A percentile compares a stretch with the other conserved stretches of the same genome.
Conservation (phyloP, 2,329 filamentous ascomycete genomes). For the Alternaria brassicicola region DNA sequence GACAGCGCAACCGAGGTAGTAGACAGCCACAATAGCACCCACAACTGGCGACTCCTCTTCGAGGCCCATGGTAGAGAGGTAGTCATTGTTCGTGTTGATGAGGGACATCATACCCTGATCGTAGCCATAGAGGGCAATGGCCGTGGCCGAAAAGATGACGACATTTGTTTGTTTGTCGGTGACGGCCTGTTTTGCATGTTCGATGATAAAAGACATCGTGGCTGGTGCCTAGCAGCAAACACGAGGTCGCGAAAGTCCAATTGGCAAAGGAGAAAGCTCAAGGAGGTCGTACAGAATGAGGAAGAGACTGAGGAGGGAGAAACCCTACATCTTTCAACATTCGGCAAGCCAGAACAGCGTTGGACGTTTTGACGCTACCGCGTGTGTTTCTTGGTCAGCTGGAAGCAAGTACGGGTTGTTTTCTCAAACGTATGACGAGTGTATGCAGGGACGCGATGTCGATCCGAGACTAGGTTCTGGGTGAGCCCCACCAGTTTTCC, state of each 20-base stretch:
- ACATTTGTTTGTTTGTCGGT: slow-evolving; percentile 55
- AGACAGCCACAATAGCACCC: slow-evolving; percentile 65
- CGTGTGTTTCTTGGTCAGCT: slow-evolving; percentile 21
- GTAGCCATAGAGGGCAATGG: slow-evolving; percentile 62
- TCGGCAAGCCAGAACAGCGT: neutral
- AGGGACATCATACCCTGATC: slow-evolving; percentile 58
- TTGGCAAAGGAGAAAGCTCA: neutral
- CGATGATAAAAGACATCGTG: slow-evolving; percentile 10
- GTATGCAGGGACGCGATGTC: slow-evolving; percentile 21
- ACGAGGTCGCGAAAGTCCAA: neutral
- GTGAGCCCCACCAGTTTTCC: slow-evolving; percentile 14
- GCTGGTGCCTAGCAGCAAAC: neutral
- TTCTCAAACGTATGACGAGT: slow-evolving; percentile 26
- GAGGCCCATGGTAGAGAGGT: slow-evolving; percentile 65
- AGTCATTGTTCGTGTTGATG: slow-evolving; percentile 62
- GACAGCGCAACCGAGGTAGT: slow-evolving; percentile 66
- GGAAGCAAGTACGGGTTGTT: slow-evolving; percentile 9
- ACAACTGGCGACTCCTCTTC: slow-evolving; percentile 58
- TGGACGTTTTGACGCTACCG: slow-evolving; percentile 6
- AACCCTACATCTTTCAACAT: neutral
- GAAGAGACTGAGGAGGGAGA: neutral
- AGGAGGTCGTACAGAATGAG: neutral
- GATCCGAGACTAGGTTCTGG: slow-evolving; percentile 17
- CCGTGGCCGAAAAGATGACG: slow-evolving; percentile 60
- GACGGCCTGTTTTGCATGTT: slow-evolving; percentile 22